Conservation (phyloP, 2,329 filamentous ascomycete species). For the Talaromyces sp. region DNA sequence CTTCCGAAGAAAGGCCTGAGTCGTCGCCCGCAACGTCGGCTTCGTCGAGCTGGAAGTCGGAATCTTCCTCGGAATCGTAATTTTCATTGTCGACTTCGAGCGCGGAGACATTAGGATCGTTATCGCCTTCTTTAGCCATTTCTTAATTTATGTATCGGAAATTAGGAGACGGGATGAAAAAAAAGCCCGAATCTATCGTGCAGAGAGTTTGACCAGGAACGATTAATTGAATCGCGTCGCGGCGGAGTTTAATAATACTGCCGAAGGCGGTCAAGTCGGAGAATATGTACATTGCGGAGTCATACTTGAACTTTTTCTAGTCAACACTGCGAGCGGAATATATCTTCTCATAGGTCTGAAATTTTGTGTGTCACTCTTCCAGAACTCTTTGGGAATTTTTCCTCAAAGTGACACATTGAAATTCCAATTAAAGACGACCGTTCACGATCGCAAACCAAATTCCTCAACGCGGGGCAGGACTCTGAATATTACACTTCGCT, state of each 20-base stretch:
- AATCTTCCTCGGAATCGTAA: constrained; percentile 39
- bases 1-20: constrained; percentile 29
- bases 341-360: too few relatives aligned
- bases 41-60: constrained; percentile 47
- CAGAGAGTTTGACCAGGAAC: not conserved
- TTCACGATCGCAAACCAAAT: not conserved
- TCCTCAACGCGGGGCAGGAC: constrained; percentile 7
- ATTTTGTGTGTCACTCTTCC: too few relatives aligned
- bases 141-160: not conserved
- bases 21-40: constrained; percentile 31
- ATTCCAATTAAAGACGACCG: not conserved
- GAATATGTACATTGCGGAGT: constrained; percentile 4
- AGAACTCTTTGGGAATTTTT: not conserved
- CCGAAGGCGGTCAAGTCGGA: constrained; percentile 16
- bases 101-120: constrained; percentile 8
- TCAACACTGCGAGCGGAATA: not conserved
- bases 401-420: too few relatives aligned
- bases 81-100: constrained; percentile 31
- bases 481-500: not conserved
- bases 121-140: constrained; percentile 7
- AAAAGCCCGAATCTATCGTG: not conserved
- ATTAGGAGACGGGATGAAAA: not conserved
- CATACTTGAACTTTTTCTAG: constrained; percentile 8
- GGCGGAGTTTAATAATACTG: not conserved
- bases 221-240: not conserved